Conservation (phyloP, 805 yeast genomes). For the Candida saitoana region DNA sequence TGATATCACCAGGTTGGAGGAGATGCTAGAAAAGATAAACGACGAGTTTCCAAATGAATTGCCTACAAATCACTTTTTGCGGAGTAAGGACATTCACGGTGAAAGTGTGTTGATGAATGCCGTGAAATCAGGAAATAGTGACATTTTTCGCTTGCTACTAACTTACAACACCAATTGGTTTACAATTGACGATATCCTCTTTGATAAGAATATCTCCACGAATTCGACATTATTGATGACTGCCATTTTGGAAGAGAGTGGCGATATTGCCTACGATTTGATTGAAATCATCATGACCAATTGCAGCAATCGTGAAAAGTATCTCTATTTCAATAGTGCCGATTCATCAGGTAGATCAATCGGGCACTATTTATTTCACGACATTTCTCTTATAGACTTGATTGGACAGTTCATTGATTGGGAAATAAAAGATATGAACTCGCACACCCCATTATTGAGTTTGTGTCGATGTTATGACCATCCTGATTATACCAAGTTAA, state of each 20-base stretch:
- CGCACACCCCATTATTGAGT: conserved; percentile 76
- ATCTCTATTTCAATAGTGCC: conserved; percentile 42
- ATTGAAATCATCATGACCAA: conserved; percentile 36
- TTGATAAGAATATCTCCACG: conserved; percentile 51
- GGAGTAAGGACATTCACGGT: conserved; percentile 44
- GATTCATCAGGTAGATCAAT: conserved; percentile 57
- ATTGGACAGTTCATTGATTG: conserved; percentile 67
- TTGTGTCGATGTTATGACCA: conserved; percentile 81
- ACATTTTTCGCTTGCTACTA: conserved; percentile 44
- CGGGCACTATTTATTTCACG: conserved; percentile 71
- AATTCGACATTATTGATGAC: conserved; percentile 56
- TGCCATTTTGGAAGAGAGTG: conserved; percentile 56
- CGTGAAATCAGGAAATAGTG: conserved; percentile 43
- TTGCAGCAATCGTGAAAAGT: conserved; percentile 44
- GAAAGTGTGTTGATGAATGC: conserved; percentile 71
- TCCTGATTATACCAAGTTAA: conserved; percentile 49
- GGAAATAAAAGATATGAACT: conserved; percentile 58
- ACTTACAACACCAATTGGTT: conserved; percentile 44
- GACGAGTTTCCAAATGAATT: conserved; percentile 9
- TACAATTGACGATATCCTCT: conserved; percentile 62
- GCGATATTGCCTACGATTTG: conserved; percentile 44
- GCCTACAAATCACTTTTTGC: conserved; percentile 19
- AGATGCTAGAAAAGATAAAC: conserved; percentile 12
- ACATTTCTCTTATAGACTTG: conserved; percentile 43
- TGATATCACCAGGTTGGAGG: conserved; percentile 17